Percentiles rank a stretch among this genome's conserved stretches.
Evolutionary conservation across 441 rosid species (phyloP).

Genomic region (Macaranga tanarius): DNA sequence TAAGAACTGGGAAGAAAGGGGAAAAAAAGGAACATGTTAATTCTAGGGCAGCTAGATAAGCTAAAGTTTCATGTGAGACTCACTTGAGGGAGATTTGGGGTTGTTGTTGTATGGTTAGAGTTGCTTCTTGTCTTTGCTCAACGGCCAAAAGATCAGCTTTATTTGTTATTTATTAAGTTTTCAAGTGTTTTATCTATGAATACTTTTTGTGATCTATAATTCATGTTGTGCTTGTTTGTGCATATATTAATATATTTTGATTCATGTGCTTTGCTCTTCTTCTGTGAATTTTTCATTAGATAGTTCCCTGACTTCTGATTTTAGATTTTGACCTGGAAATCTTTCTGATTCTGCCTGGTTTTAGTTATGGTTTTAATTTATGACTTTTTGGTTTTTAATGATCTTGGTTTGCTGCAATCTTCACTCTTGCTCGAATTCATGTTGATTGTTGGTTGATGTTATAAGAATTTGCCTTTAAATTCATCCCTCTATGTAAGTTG

Average conservation of each 20-base stretch:
- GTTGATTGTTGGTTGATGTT: not conserved
- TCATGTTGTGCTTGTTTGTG: not conserved
- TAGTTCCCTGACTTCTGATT: not conserved
- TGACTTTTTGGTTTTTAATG: not conserved
- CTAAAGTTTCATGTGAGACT: not conserved
- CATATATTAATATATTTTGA: not conserved
- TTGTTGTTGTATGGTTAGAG: not conserved
- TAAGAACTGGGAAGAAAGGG: not conserved
- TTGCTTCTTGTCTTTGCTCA: not conserved
- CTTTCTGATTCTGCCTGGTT: not conserved
- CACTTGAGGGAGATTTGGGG: not conserved
- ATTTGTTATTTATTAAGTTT: not conserved
- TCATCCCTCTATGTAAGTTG: not conserved
- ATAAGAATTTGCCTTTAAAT: no score
- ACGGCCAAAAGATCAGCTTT: not conserved
- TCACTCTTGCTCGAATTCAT: no score
- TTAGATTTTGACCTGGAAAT: not conserved
- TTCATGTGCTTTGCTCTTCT: not conserved
- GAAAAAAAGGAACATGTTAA: no score
- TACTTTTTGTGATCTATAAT: slow-evolving; percentile 1
- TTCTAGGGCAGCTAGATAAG: no score
- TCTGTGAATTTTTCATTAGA: not conserved
- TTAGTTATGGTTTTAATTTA: not conserved
- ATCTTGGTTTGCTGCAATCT: no score
- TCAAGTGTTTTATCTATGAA: not conserved